Conservation (phyloP, 441 rosid genomes). For the Adansonia gregorii region DNA sequence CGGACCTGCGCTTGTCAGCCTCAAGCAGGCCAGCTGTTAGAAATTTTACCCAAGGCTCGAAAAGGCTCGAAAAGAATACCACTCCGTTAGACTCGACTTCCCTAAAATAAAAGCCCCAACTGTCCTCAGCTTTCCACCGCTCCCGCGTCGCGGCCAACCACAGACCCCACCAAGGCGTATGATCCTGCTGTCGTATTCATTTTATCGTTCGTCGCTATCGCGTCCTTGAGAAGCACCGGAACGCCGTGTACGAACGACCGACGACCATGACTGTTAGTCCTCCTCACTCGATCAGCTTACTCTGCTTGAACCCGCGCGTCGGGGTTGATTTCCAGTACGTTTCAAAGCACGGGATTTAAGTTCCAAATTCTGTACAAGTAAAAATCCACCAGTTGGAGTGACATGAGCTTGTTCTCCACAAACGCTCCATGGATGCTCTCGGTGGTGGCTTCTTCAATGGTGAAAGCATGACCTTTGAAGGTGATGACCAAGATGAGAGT, state of each 20-base stretch:
- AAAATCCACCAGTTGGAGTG: constrained; percentile 59
- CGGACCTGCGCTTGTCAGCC: constrained; percentile 48
- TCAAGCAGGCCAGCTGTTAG: constrained; percentile 44
- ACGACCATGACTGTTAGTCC: neutral
- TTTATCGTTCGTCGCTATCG: constrained; percentile 52
- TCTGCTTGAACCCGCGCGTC: constrained; percentile 34
- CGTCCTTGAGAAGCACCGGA: constrained; percentile 60
- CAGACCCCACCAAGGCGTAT: constrained; percentile 48
- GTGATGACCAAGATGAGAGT: constrained; percentile 19
- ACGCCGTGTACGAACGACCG: constrained; percentile 45
- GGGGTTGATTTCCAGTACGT: constrained; percentile 44
- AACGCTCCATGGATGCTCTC: constrained; percentile 55
- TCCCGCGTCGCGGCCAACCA: constrained; percentile 47
- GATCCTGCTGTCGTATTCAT: constrained; percentile 67
- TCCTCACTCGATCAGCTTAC: constrained; percentile 34
- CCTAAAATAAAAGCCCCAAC: constrained; percentile 61
- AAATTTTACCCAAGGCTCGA: constrained; percentile 17
- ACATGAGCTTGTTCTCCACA: constrained; percentile 52
- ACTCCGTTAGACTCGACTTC: constrained; percentile 58
- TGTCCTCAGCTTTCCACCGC: constrained; percentile 47
- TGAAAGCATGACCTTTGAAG: constrained; percentile 25
- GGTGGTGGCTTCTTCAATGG: constrained; percentile 55
- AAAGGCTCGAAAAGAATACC: constrained; percentile 42
- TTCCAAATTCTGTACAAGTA: constrained; percentile 49
- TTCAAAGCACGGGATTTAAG: constrained; percentile 32